Evolutionary conservation across 495 filamentous ascomycete species (phyloP).

Genomic region (Daldinia concentrica): DNA sequence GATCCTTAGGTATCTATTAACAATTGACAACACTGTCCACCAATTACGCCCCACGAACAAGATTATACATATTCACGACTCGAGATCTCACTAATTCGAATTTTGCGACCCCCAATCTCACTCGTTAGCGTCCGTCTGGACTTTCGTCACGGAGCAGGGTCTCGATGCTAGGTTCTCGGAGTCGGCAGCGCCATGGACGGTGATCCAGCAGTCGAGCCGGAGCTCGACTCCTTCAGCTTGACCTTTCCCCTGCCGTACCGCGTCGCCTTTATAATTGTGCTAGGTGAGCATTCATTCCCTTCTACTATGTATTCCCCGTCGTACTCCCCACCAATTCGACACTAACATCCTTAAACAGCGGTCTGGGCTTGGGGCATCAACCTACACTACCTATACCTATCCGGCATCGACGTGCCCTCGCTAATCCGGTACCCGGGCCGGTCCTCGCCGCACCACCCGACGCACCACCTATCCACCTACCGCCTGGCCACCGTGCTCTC

Average conservation of each 20-base stretch:
- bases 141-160: not conserved
- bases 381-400: constrained; percentile 78
- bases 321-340: not conserved
- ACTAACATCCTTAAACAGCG: constrained; percentile 57
- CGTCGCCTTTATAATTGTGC: constrained; percentile 78
- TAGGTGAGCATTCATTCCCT: constrained; percentile 64
- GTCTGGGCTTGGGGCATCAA: constrained; percentile 93
- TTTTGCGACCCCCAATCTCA: not conserved
- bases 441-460: constrained; percentile 66
- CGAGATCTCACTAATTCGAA: constrained; percentile 1
- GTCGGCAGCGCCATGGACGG: constrained; percentile 71
- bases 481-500: constrained; percentile 80
- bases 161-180: constrained; percentile 31
- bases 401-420: constrained; percentile 81
- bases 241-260: constrained; percentile 87
- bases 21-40: not conserved
- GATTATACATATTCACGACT: not conserved
- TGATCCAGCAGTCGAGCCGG: constrained; percentile 79
- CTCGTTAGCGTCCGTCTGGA: not conserved
- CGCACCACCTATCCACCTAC: constrained; percentile 84
- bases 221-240: constrained; percentile 85
- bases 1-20: not conserved
- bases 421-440: constrained; percentile 82
- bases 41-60: constrained; percentile 4
- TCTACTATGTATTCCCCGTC: too few relatives aligned